Evolutionary conservation across 2,329 filamentous ascomycete species (phyloP), one percentile per base, ranked within the genome.

Genomic region (Trichoderma lentiforme): DNA sequence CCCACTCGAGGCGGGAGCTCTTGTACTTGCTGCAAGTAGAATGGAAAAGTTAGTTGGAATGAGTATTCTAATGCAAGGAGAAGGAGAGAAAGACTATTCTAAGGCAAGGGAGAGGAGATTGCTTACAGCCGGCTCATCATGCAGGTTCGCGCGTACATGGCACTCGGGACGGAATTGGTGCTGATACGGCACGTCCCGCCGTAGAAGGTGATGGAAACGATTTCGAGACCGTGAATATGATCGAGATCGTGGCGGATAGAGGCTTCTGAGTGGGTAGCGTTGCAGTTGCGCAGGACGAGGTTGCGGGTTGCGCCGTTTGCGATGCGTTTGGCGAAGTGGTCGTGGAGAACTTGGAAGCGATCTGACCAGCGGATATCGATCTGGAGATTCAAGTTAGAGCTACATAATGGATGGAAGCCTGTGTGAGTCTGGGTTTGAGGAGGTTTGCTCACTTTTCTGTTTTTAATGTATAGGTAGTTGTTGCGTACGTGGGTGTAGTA

Each of bases 181-280:
- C 88, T 90, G 74, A 97, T 89, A 79, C 88, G 88, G 72, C 88
- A 91, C 79, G 90, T 88, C 4, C 85, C 85, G 21, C 85, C 83
- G 3, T 82, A 80, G 79, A 92, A 91, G 8, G 82, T 81, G 58
- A 96, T 82, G 57, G 87, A 87, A 76, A 96, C 85, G 12, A 97
- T 87, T 26, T 91, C 84, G 1, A 97, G 85, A 73, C 93, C 93
- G 82, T 95, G 90, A 73, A 97, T 95, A 78, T 97, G 93, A 28
- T 94, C 91, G 47, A 96, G 85, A 76, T 97, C 92, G 5, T 90
- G 86, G 12, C 91, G 89, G 74, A 97, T 89, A 18, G 82, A 81
- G 8, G 87, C 82, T 74, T 90, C 90, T 0, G 90, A 93, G 75
- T 92, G 83, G 68, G 83, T 86, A 68, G 82, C 82, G 75, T 84